Base-by-base conservation (phyloP, 192 early-diverging fungal species). In the Umbelopsis sp. region DNA sequence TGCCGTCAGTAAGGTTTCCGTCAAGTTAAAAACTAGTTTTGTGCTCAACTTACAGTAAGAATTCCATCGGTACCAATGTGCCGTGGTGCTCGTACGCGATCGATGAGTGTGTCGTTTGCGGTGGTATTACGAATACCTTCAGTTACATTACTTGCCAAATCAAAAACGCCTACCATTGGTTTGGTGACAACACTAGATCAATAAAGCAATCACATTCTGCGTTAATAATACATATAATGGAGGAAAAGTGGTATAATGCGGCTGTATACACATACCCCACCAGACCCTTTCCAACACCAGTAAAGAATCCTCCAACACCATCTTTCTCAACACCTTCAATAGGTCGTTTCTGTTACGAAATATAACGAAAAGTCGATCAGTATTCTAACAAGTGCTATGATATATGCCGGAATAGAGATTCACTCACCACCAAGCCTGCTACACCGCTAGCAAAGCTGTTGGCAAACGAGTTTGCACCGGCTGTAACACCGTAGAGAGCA, bases 101-200 rank as follows among this genome's bases (percentile, higher is more conserved):
- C 90, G 56, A 97, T 82, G 50, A 92, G 91, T 72, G 91, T 91
- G 45, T 89, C 88, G 80, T 92, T 92, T 36, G 95, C 93, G 0
- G 93, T 96, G 0, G 97, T 97, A 80, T 97, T 97, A 32, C 92
- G 88, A 71, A 99, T 97, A 41, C 93, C 94, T 83, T 94, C 92
- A 32, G 93, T 92, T 4, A 99, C 95, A 79, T 96, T 96, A 7
- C 92, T 94, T 0, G 96, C 94, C 32, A 98, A 84, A 71, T 99
- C 98, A 78, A 98, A 91, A 25, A 98, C 92, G 20, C 98, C 98
- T 6, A 97, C 93, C 11, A 96, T 84, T 1, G 98, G 98, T 77
- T 99, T 99, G 14, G 96, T 96, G 3, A 98, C 92, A 6, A 89
- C 91, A 7, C 89, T 91, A 74, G 17, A n/a, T n/a, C n/a, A n/a